Conservation (phyloP, 257 asterid genomes). For the Fraxinus americana region DNA sequence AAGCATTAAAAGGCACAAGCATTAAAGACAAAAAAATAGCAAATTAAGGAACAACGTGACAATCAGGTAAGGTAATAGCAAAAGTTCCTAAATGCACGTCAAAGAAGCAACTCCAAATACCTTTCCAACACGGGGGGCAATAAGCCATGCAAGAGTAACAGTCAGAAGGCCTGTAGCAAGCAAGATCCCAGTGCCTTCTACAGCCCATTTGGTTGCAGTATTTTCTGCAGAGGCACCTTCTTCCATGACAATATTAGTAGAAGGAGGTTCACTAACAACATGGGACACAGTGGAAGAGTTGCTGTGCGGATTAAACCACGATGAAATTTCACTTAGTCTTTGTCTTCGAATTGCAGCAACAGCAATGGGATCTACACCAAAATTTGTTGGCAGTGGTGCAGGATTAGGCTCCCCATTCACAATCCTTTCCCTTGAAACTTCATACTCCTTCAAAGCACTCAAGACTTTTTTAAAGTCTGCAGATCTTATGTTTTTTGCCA, state of each 20-base stretch:
- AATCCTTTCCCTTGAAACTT: conserved; percentile 59
- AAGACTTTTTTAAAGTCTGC: conserved; percentile 69
- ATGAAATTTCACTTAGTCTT: conserved; percentile 77
- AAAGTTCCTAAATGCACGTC: background rate
- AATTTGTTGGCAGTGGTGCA: conserved; percentile 41
- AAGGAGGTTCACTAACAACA: conserved; percentile 58
- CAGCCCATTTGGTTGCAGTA: conserved; percentile 84
- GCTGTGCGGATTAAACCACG: conserved; percentile 85
- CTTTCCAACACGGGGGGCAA: conserved; percentile 96
- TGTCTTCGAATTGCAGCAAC: conserved; percentile 89
- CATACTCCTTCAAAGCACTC: conserved; percentile 70
- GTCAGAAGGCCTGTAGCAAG: conserved; percentile 93
- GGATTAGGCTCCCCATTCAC: conserved; percentile 79
- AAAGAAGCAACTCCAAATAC: conserved; percentile 36
- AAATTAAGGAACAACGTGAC: background rate
- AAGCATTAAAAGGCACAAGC: background rate
- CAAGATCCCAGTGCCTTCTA: conserved; percentile 82
- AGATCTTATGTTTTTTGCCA: conserved; percentile 56
- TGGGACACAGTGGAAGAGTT: conserved; percentile 45
- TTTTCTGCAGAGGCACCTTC: conserved; percentile 61
- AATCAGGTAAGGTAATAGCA: conserved; percentile 1
- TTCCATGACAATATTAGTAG: conserved; percentile 49
- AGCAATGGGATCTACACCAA: conserved; percentile 90
- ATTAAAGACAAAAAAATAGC: too few relatives aligned
- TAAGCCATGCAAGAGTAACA: conserved; percentile 84